phyloP scores from a whole-genome alignment of 192 early-diverging fungal genomes.

The Coemansia sp. region DNA sequence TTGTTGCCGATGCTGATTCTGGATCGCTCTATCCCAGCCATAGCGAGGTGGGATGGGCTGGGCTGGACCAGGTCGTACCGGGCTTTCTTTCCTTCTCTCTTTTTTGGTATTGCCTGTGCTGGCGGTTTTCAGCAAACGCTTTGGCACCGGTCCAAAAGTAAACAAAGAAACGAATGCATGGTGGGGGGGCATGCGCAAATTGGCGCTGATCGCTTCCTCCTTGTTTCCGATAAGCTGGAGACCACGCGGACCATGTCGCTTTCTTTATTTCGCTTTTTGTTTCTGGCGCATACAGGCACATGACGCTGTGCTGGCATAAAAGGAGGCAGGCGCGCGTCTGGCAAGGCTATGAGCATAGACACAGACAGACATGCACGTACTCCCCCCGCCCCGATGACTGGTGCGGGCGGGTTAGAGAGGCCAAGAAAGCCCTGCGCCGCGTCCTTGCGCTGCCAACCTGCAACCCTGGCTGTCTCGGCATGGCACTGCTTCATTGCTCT shows the following conservation, averaged over 20 bases:
- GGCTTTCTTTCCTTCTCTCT: too few relatives aligned
- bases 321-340: too few relatives aligned
- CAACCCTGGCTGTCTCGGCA: too few relatives aligned
- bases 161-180: not conserved
- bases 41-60: not conserved
- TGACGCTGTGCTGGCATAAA: too few relatives aligned
- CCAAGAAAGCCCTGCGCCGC: not conserved
- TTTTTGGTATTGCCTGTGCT: not conserved
- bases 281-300: not conserved
- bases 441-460: not conserved
- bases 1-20: not conserved
- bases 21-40: not conserved
- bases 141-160: not conserved
- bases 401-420: too few relatives aligned
- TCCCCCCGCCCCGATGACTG: too few relatives aligned
- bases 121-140: not conserved
- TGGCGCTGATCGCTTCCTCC: not conserved
- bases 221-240: constrained; percentile 1
- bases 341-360: too few relatives aligned
- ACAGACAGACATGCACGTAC: not conserved
- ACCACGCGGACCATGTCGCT: not conserved
- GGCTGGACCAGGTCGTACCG: not conserved
- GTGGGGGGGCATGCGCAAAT: not conserved
- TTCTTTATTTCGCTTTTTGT: not conserved
- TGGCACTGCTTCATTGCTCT: not conserved